phyloP scores from a whole-genome alignment of 1,284 basidiomycete genomes.

The Moesziomyces antarcticus region DNA sequence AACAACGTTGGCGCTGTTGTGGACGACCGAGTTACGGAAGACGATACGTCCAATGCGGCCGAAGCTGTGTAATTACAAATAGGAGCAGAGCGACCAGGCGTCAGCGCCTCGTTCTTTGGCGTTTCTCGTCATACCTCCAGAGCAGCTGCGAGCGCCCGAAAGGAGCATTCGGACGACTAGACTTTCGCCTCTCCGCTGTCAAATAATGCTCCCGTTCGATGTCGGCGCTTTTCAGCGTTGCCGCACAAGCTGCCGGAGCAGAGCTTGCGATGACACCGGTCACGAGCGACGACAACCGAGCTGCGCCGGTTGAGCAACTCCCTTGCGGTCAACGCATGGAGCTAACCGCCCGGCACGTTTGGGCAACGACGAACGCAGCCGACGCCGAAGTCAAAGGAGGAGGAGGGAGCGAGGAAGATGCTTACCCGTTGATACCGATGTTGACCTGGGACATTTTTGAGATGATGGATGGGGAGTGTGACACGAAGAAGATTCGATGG shows the following conservation, averaged over 20 bases:
- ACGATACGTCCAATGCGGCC: slow-evolving; percentile 76
- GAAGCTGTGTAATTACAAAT: slow-evolving; percentile 47
- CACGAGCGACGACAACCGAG: too few species aligned
- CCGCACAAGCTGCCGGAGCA: too few species aligned
- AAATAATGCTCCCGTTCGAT: too few species aligned
- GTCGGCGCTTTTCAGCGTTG: too few species aligned
- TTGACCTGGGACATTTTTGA: slow-evolving; percentile 52
- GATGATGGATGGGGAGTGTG: slow-evolving; percentile 4
- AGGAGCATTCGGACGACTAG: too few species aligned
- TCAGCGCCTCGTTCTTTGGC: slow-evolving; percentile 2
- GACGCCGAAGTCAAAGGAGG: neutral
- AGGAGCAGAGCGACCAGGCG: neutral
- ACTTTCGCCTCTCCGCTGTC: too few species aligned
- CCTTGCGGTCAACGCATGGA: neutral
- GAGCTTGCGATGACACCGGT: too few species aligned
- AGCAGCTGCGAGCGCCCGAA: too few species aligned
- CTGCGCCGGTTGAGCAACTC: too few species aligned
- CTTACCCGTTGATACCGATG: slow-evolving; percentile 66
- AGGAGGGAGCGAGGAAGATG: neutral
- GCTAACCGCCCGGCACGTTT: neutral
- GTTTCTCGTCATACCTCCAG: neutral
- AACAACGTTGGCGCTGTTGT: slow-evolving; percentile 58
- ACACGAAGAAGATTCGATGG: slow-evolving; percentile 1
- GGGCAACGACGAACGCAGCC: neutral
- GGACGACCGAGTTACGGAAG: slow-evolving; percentile 77